Evolutionary conservation across 306 rosid species (phyloP), one percentile per base, ranked within the genome.

Genomic region (Lupinus albus): DNA sequence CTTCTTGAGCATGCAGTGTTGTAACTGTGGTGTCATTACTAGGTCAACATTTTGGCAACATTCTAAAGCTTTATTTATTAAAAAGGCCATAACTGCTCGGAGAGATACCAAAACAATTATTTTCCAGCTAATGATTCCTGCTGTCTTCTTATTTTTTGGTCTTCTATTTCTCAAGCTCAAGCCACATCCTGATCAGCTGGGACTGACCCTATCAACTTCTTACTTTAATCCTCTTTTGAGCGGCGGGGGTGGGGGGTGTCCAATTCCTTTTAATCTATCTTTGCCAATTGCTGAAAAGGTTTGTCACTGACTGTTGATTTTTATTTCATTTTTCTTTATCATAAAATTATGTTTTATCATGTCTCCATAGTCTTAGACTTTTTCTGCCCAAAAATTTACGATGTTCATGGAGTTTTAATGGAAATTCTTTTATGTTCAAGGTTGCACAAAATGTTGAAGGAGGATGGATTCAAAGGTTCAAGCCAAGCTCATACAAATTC

Each of bases 161-260:
- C 95, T 92, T 84, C 78, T 89, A 20, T 84, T 87, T 81, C 91
- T 92, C 68, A 78, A 84, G 91, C 95, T 92, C 80, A 92, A 87
- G 89, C 96, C 98, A 65, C 98, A 92, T 84, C 98, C 98, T 64
- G 98, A 89, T 84, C 95, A 89, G 84, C 65, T 21, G 54, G 79
- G 91, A 33, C 73, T 92, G 78, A 87, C 85, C 46, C 87, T 92
- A 72, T 86, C 98, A 81, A 92, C 98, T 50, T 81, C 91, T 68
- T 62, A 87, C 59, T 92, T 92, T 78, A 92, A 92, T 86, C 93
- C 98, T 57, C 75, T 89, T 42, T 71, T 92, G 84, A 78, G 89
- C 4, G 91, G 96, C 38, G 95, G 88, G 57, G 96, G 98, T 49
- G 98, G 98, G 25, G 98, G 98, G 50, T 93, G 96, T 59, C 98